Conservation (phyloP, 1,284 basidiomycete species). For the Volvariella surrecta region DNA sequence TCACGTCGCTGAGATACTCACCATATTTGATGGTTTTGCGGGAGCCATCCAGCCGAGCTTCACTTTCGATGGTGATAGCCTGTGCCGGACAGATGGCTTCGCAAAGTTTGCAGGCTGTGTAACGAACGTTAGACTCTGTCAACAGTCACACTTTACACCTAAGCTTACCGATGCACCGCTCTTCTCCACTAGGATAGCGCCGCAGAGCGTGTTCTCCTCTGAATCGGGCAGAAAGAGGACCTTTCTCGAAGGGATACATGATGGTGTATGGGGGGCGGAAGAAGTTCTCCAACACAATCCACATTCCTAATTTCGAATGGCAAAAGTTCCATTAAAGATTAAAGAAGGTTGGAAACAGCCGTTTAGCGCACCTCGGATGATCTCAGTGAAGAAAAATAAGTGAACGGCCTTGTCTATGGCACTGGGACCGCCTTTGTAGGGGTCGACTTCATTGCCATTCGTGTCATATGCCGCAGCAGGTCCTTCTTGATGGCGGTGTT, state of each 20-base stretch:
- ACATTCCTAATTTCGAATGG: slow-evolving; percentile 68
- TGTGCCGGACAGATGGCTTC: slow-evolving; percentile 99
- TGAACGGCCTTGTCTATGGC: slow-evolving; percentile 95
- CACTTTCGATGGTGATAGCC: slow-evolving; percentile 99
- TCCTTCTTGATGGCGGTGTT: slow-evolving; percentile 17
- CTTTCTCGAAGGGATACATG: slow-evolving; percentile 98
- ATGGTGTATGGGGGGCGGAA: slow-evolving; percentile 98
- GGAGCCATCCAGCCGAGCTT: slow-evolving; percentile 92
- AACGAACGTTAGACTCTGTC: slow-evolving; percentile 7
- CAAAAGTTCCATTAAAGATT: too few relatives aligned
- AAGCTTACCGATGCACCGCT: slow-evolving; percentile 87
- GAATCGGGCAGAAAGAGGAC: slow-evolving; percentile 95
- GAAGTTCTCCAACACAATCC: slow-evolving; percentile 98
- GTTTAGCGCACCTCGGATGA: slow-evolving; percentile 70
- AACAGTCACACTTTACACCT: slow-evolving; percentile 15
- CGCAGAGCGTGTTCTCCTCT: slow-evolving; percentile 98
- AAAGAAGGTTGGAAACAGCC: not conserved
- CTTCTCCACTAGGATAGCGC: slow-evolving; percentile 96
- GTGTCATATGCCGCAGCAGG: slow-evolving; percentile 25
- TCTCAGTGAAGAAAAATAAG: slow-evolving; percentile 99
- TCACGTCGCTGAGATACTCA: slow-evolving; percentile 20
- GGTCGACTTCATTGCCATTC: slow-evolving; percentile 45
- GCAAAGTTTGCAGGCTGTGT: slow-evolving; percentile 92
- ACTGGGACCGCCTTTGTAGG: slow-evolving; percentile 74
- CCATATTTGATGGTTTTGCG: slow-evolving; percentile 97